Base-by-base conservation (phyloP, 2,329 filamentous ascomycete genomes). In the Paraconiothyrium brasiliense region DNA sequence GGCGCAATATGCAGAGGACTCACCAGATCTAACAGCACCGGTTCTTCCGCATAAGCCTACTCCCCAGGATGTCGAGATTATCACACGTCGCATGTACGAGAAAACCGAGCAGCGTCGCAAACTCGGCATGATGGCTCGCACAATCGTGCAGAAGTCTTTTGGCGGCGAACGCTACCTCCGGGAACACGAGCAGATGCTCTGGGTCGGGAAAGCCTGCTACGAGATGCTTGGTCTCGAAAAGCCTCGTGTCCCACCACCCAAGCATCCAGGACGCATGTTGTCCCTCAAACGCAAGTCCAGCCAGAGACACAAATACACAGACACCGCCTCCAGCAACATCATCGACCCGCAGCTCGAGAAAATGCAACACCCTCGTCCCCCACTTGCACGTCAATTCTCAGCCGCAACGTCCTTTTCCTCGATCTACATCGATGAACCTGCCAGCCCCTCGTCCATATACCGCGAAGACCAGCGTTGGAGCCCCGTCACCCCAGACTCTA, bases 41-140 rank as follows among this genome's bases (percentile, higher is more conserved):
- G 67, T 83, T 2, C 76, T 86, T 3, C 81, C 83, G 24, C 81
- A 85, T 46, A 79, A 81, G 7, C 84, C 85, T 0, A 84, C 80
- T 9, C 72, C 75, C 0, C 74, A 81, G 6, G 85, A 88, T 47
- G 85, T 88, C 16, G 78, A 81, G 32, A 78, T 77, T 69, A 85
- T 89, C 66, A 85, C 84, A 1, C 76, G 79, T 49, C 82, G 87
- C 39, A 88, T 89, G 86, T 86, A 88, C 69, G 84, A 85, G n/a
- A 87, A 88, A 76, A 81, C 78, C 5, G 81, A 84, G 0, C 83
- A 86, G 65, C 84, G 86, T 35, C 81, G 84, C 65, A 84, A 84
- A 62, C 78, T 89, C 2, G 86, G 87, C 48, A 86, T 89, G 82
- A 84, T 84, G 76, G 85, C 84, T 1, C 82, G 87, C 24, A 79